Evolutionary conservation across 1,139 yeast species (phyloP).

Genomic region (Lodderomyces jiufengensis): DNA sequence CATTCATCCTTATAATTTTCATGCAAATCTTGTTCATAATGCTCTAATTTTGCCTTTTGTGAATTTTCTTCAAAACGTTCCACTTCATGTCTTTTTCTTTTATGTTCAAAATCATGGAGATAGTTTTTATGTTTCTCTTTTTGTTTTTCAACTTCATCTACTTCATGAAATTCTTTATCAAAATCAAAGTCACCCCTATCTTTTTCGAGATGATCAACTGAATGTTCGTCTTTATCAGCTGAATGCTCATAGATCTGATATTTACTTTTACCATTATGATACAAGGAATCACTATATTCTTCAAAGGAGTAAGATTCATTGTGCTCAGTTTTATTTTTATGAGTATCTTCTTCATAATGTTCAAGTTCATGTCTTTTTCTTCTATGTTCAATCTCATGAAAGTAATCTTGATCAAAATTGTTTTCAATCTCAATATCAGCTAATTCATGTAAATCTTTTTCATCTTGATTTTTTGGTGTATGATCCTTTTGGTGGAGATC

Average conservation of each 20-base stretch:
- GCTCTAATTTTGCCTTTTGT: constrained; percentile 1
- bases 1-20: not conserved
- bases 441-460: constrained; percentile 3
- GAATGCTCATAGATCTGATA: constrained; percentile 1
- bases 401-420: constrained; percentile 1
- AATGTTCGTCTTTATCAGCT: constrained; percentile 4
- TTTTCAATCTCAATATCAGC: constrained; percentile 4
- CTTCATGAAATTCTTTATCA: not conserved
- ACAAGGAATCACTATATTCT: not conserved
- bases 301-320: constrained; percentile 3
- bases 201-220: constrained; percentile 3
- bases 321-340: constrained; percentile 5
- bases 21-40: constrained; percentile 1
- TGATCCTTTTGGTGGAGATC: constrained; percentile 3
- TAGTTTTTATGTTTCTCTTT: not conserved
- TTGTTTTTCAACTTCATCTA: not conserved
- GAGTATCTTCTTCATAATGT: constrained; percentile 4
- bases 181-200: not conserved
- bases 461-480: constrained; percentile 1
- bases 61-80: constrained; percentile 3
- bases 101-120: constrained; percentile 2
- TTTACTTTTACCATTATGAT: constrained; percentile 2
- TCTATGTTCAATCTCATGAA: constrained; percentile 2
- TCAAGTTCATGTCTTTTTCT: constrained; percentile 5
- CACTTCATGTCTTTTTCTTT: constrained; percentile 3